Conservation (phyloP, 352 stramenopile species). For the Bremia lactucae region DNA sequence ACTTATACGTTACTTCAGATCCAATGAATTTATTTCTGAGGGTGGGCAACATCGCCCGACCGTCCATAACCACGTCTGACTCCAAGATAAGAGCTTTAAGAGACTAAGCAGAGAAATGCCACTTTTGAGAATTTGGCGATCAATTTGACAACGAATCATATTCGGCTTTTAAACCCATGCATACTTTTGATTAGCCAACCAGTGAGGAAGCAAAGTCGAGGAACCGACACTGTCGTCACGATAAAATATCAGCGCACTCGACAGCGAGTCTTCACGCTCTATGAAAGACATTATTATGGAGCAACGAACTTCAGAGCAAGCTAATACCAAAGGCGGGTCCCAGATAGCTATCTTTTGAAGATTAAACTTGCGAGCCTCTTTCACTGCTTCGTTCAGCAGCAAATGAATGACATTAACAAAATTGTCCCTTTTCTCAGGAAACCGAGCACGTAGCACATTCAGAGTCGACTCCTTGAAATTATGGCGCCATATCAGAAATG, state of each 20-base stretch:
- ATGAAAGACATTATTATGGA: constrained; percentile 23
- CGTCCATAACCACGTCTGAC: no score
- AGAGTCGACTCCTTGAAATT: constrained; percentile 50
- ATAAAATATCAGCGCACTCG: constrained; percentile 41
- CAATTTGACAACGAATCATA: no score
- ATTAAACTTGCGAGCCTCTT: constrained; percentile 31
- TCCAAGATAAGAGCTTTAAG: no score
- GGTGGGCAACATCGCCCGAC: no score
- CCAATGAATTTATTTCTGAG: no score
- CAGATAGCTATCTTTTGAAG: constrained; percentile 36
- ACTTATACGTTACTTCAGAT: no score
- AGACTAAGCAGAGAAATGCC: no score
- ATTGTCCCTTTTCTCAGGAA: constrained; percentile 11
- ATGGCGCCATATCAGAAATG: constrained; percentile 56
- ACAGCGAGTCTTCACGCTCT: constrained; percentile 43
- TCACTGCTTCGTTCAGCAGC: constrained; percentile 25
- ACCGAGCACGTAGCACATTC: constrained; percentile 35
- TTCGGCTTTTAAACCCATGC: constrained; percentile 36
- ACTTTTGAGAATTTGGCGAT: no score
- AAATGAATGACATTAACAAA: constrained; percentile 5
- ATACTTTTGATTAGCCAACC: constrained; percentile 39
- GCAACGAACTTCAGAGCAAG: constrained; percentile 8
- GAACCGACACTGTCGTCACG: neutral
- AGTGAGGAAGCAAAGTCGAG: constrained; percentile 8
- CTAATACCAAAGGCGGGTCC: constrained; percentile 21